These are phyloP conservation scores for Mucor saturninus DNA, from an alignment of 371 early-diverging fungal genomes.

Conservation along the genomic window DNA sequence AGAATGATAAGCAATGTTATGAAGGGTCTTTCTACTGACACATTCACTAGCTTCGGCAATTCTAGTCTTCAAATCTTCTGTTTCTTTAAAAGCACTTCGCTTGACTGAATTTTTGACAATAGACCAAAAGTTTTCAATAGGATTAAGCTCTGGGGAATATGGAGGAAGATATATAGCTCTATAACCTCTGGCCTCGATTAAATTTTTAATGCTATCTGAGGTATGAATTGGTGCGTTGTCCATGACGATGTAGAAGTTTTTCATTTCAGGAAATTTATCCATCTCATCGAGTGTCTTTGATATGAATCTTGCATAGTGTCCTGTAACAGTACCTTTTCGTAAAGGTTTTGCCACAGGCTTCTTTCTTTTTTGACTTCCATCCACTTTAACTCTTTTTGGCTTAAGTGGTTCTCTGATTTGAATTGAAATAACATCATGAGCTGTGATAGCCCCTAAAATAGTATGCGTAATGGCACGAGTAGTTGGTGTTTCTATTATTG, in stretches of 20 bases:
- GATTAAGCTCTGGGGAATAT: constrained; percentile 23
- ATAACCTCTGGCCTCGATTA: constrained; percentile 25
- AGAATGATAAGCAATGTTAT: constrained; percentile 23
- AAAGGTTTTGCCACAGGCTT: neutral
- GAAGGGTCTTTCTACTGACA: constrained; percentile 26
- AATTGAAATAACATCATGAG: constrained; percentile 8
- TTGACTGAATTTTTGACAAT: constrained; percentile 31
- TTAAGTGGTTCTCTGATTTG: constrained; percentile 5
- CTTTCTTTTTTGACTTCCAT: constrained; percentile 16
- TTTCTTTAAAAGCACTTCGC: constrained; percentile 20
- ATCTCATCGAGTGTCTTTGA: constrained; percentile 9
- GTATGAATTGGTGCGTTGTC: constrained; percentile 29
- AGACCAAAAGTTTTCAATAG: constrained; percentile 27
- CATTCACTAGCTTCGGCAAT: constrained; percentile 16
- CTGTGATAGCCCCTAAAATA: constrained; percentile 20
- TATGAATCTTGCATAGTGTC: constrained; percentile 12
- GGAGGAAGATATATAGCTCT: constrained; percentile 22
- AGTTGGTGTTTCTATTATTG: constrained; percentile 18
- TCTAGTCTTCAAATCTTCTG: constrained; percentile 22
- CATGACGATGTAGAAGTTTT: constrained; percentile 18
- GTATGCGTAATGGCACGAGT: constrained; percentile 17
- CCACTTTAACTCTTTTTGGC: constrained; percentile 12
- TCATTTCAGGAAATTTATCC: constrained; percentile 19
- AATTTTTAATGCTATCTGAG: constrained; percentile 8
- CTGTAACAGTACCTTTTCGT: constrained; percentile 10